Conservation (phyloP, 495 filamentous ascomycete genomes). For the Xanthoparmelia taractica region DNA sequence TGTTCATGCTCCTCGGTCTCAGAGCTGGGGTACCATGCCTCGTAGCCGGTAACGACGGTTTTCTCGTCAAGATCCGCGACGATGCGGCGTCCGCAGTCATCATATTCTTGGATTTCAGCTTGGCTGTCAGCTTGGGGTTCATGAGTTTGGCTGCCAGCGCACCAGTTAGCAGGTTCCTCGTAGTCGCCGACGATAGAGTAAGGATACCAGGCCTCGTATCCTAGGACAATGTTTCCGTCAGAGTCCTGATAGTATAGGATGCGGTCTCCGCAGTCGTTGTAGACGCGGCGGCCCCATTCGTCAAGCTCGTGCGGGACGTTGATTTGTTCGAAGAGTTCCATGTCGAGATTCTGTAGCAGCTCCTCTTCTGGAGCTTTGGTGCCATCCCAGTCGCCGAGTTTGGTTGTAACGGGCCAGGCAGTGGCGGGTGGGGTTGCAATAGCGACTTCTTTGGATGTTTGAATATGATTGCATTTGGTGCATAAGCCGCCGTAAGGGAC, state of each 20-base stretch:
- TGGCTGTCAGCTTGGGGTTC: not conserved
- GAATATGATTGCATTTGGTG: not conserved
- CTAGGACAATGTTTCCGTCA: not conserved
- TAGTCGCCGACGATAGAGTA: not conserved
- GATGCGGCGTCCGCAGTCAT: not conserved
- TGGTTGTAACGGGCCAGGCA: not conserved
- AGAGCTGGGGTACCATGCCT: not conserved
- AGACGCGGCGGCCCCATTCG: slow-evolving; percentile 1
- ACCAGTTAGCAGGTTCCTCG: not conserved
- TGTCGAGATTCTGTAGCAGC: not conserved
- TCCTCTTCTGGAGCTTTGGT: not conserved
- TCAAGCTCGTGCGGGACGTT: slow-evolving; percentile 1
- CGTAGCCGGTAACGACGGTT: not conserved
- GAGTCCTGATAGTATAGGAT: not conserved
- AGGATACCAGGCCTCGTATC: not conserved
- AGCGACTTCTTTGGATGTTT: not conserved
- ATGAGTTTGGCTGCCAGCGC: not conserved
- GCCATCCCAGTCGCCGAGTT: not conserved
- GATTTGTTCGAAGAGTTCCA: not conserved
- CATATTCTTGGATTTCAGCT: not conserved
- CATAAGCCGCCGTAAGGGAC: not conserved
- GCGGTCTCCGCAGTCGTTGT: not conserved
- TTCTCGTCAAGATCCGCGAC: not conserved
- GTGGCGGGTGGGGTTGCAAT: not conserved
- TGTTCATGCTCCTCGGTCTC: not conserved